A percentile compares a stretch with the other conserved stretches of the same genome.
These are phyloP conservation scores for Fusarium pseudocircinatum DNA, from an alignment of 2,329 filamentous ascomycete genomes.

Conservation along the genomic window DNA sequence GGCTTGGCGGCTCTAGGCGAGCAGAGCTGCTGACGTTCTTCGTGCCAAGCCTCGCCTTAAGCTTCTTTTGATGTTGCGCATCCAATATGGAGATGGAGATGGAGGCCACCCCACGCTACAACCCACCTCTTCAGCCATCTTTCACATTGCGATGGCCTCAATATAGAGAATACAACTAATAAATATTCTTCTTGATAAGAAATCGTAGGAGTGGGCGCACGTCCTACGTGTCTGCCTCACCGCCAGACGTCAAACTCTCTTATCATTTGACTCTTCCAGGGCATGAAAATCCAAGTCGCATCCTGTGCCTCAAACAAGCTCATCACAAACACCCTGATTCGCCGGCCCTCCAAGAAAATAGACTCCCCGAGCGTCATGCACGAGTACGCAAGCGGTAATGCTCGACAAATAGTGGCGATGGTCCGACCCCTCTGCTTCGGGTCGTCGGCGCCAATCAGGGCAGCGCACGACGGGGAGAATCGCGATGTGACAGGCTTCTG, in stretches of 20 bases:
- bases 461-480: constrained; percentile 18
- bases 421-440: constrained; percentile 33
- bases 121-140: not conserved
- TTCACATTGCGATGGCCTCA: not conserved
- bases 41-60: not conserved
- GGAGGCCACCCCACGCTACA: constrained; percentile 1
- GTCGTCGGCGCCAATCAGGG: constrained; percentile 36
- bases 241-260: not conserved
- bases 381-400: constrained; percentile 34
- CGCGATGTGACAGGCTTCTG: constrained; percentile 16
- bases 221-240: not conserved
- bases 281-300: not conserved
- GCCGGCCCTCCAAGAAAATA: constrained; percentile 24
- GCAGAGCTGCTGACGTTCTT: constrained; percentile 1
- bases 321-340: constrained; percentile 14
- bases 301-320: constrained; percentile 27
- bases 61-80: constrained; percentile 4
- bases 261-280: not conserved
- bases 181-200: too few relatives aligned
- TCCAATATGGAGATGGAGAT: not conserved
- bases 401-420: constrained; percentile 31
- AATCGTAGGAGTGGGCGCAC: rapidly evolving
- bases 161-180: not conserved
- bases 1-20: not conserved
- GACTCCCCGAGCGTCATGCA: constrained; percentile 35